These are phyloP conservation scores for Piper longum DNA, from an alignment of 164 flowering plant genomes.

Conservation along the genomic window DNA sequence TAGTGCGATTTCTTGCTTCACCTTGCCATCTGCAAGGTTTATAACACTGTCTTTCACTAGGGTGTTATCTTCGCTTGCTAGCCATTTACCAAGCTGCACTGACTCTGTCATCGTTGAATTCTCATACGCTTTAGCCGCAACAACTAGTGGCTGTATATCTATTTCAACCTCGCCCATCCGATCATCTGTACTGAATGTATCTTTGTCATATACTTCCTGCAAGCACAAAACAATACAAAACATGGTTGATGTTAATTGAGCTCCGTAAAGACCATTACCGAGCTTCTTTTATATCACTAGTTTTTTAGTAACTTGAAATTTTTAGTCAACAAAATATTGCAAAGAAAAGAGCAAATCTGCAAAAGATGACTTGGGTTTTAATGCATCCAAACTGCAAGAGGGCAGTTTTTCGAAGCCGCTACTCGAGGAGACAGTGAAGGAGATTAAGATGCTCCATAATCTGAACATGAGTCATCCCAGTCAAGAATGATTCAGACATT, in stretches of 20 bases:
- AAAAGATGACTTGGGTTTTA: too few relatives aligned
- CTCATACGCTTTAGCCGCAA: conserved; percentile 68
- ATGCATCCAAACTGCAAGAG: too few relatives aligned
- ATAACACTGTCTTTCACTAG: conserved; percentile 52
- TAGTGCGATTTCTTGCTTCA: conserved; percentile 20
- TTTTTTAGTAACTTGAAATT: too few relatives aligned
- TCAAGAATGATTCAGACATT: too few relatives aligned
- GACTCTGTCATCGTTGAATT: conserved; percentile 25
- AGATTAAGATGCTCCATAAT: too few relatives aligned
- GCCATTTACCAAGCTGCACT: conserved; percentile 57
- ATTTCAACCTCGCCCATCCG: conserved; percentile 94
- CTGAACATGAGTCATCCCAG: too few relatives aligned
- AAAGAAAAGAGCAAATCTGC: too few relatives aligned
- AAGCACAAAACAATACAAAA: conserved; percentile 1
- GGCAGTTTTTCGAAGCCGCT: too few relatives aligned
- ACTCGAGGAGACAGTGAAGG: too few relatives aligned
- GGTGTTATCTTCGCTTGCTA: conserved; percentile 50
- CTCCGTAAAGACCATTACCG: too few relatives aligned
- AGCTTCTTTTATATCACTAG: too few relatives aligned
- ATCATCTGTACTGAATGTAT: conserved; percentile 69
- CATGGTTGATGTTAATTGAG: not conserved
- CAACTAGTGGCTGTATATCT: conserved; percentile 66
- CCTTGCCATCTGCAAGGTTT: conserved; percentile 29
- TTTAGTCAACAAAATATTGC: too few relatives aligned
- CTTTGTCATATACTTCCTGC: conserved; percentile 91